Evolutionary conservation across 1,284 basidiomycete genomes (phyloP).

Genomic region (Mycosarcoma maydis): DNA sequence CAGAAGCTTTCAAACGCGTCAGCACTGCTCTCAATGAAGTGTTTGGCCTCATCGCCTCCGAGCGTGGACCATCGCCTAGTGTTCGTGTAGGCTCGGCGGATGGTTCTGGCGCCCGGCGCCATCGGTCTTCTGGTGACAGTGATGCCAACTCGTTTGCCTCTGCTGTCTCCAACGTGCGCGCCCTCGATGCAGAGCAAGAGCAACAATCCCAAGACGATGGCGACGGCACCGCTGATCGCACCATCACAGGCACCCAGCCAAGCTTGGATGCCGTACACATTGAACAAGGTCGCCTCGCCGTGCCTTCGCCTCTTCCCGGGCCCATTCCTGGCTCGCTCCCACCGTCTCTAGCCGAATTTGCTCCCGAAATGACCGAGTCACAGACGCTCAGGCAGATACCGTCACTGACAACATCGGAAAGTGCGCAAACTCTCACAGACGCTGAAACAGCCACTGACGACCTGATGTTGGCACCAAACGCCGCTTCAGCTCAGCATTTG

Average conservation of each 20-base stretch:
- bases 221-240: constrained; percentile 15
- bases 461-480: not conserved
- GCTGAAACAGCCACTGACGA: not conserved
- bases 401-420: constrained; percentile 12
- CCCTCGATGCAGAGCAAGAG: not conserved
- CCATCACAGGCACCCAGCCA: constrained; percentile 8
- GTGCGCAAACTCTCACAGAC: constrained; percentile 6
- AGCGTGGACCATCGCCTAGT: constrained; percentile 13
- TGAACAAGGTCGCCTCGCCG: constrained; percentile 10
- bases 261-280: constrained; percentile 13
- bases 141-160: constrained; percentile 50
- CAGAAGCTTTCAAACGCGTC: constrained; percentile 60
- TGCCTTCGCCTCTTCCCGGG: constrained; percentile 6
- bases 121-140: constrained; percentile 43
- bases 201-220: not conserved
- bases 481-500: constrained; percentile 9
- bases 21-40: constrained; percentile 61
- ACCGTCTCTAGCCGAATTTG: not conserved
- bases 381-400: not conserved
- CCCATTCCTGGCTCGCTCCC: constrained; percentile 11
- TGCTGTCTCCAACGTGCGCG: constrained; percentile 33
- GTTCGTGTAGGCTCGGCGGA: not conserved
- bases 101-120: constrained; percentile 1
- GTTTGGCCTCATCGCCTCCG: constrained; percentile 48
- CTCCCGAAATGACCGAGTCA: not conserved